Base-by-base conservation (phyloP, 352 stramenopile species). In the Phytophthora agathidicida region DNA sequence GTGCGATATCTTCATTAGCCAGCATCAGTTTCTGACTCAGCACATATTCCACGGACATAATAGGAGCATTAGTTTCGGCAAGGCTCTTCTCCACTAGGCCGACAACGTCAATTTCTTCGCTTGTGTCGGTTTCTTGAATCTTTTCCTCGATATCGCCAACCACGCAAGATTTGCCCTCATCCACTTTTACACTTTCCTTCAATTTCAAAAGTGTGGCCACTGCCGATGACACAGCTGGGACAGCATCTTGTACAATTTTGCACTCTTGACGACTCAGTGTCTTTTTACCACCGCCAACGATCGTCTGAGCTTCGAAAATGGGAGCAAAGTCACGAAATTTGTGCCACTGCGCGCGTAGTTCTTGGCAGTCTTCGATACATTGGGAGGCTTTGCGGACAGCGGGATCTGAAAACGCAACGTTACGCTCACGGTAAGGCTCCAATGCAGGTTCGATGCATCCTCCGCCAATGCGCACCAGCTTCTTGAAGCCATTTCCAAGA, bases 371-470 rank as follows among this genome's bases (percentile, higher is more conserved):
- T 14, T 77, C 68, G 14, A 86, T 81, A 0, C 53, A 7, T n/a
- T 57, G 8, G 0, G 65, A 68, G 4, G 76, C 47, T 8, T 7
- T n/a, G 3, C 41, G 39, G 4, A 83, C 64, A n/a, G 11, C 43
- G 3, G 66, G 70, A 5, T 79, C 70, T 3, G 50, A 60, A 17
- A 58, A 49, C 0, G 70, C 63, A 16, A 67, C 63, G 37, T 79
- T 79, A 1, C 66, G 57, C 35, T 79, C 70, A 17, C 62, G 57
- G 35, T 79, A 92, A 3, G 54, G 73, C 26, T 65, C 61, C 13
- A 94, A 49, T 13, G 75, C 69, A 8, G 72, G 74, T 19, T 94
- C 81, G 27, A 36, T 88, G 56, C 81, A 89, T 1, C 83, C 76
- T 23, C 81, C 83, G 17, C 83, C 85, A 14, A 94, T 80, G 3